Conservation (phyloP, 768 basidiomycete genomes). For the Crucibulum laeve region DNA sequence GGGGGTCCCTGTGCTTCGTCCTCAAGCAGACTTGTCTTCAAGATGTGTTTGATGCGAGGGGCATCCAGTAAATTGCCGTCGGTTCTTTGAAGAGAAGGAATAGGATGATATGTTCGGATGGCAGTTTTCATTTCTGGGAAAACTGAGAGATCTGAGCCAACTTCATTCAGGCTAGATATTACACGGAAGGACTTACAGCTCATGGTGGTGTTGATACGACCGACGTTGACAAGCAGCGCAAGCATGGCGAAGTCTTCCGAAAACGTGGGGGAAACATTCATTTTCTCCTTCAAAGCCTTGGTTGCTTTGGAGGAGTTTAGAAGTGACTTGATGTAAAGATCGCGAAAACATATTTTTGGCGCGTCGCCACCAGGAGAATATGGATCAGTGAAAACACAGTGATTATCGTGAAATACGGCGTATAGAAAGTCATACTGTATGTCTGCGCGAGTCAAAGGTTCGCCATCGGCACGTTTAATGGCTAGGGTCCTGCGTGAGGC, state of each 20-base stretch:
- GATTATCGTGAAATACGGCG: constrained; percentile 68
- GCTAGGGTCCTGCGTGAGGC: constrained; percentile 36
- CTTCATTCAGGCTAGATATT: constrained; percentile 3
- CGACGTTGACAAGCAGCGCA: constrained; percentile 71
- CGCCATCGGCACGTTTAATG: constrained; percentile 57
- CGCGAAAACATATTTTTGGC: constrained; percentile 50
- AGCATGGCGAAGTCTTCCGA: constrained; percentile 73
- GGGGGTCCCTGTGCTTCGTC: constrained; percentile 42
- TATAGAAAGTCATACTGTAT: constrained; percentile 79
- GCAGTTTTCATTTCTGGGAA: constrained; percentile 80
- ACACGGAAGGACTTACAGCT: constrained; percentile 52
- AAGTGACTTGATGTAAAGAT: constrained; percentile 50
- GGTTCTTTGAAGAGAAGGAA: constrained; percentile 67
- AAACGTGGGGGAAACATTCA: constrained; percentile 54
- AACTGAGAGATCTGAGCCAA: constrained; percentile 34
- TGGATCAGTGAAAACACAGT: constrained; percentile 50
- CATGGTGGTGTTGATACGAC: constrained; percentile 77
- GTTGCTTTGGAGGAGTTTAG: constrained; percentile 63
- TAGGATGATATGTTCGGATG: constrained; percentile 73
- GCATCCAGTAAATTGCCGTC: constrained; percentile 73
- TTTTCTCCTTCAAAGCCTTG: constrained; percentile 67
- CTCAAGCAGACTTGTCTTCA: constrained; percentile 55
- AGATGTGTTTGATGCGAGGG: constrained; percentile 71
- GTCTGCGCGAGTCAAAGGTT: constrained; percentile 62
- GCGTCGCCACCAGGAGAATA: constrained; percentile 16